Conservation (phyloP, 2,329 filamentous ascomycete genomes). For the Penicillium sp. region DNA sequence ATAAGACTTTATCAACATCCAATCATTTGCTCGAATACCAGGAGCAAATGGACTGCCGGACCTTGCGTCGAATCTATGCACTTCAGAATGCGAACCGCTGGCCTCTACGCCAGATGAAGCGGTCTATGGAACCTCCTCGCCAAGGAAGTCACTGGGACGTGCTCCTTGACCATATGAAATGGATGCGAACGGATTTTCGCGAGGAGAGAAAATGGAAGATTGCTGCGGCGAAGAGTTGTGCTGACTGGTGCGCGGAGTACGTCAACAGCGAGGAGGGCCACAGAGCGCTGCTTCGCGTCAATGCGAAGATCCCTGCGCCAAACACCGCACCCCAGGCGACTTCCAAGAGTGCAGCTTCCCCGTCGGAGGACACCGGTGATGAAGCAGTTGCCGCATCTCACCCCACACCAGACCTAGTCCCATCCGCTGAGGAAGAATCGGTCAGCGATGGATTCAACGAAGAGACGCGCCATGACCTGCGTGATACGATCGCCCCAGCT, state of each 20-base stretch:
- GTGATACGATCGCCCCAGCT: constrained; percentile 56
- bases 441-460: constrained; percentile 46
- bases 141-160: constrained; percentile 79
- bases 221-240: constrained; percentile 71
- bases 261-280: constrained; percentile 60
- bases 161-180: constrained; percentile 84
- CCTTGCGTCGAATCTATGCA: constrained; percentile 80
- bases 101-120: constrained; percentile 84
- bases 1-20: constrained; percentile 82
- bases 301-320: constrained; percentile 36
- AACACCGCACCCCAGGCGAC: constrained; percentile 24
- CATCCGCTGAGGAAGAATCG: constrained; percentile 58
- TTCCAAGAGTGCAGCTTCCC: constrained; percentile 28
- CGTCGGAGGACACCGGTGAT: constrained; percentile 33
- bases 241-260: constrained; percentile 79
- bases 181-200: constrained; percentile 95
- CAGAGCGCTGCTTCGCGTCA: constrained; percentile 62
- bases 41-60: constrained; percentile 81
- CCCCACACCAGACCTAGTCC: constrained; percentile 62
- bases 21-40: constrained; percentile 78
- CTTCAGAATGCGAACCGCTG: constrained; percentile 87
- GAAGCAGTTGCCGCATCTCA: constrained; percentile 39
- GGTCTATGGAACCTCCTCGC: constrained; percentile 72
- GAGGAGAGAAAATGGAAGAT: constrained; percentile 94
- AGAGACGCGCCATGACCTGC: constrained; percentile 42